Conservation (phyloP, 768 basidiomycete genomes). For the Amanita molliuscula region DNA sequence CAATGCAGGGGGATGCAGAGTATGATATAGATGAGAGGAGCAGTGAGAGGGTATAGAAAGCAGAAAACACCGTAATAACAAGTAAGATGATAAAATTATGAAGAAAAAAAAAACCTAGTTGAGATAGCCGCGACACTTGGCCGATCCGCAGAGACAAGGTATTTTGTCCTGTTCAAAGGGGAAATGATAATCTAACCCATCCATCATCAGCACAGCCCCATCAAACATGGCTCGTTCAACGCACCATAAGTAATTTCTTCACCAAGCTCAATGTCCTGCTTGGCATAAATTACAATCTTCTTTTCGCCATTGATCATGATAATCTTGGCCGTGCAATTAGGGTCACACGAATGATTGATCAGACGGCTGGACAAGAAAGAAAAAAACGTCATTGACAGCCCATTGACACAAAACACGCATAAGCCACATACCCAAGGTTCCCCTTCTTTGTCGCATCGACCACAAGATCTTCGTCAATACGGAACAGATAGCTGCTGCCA, state of each 20-base stretch:
- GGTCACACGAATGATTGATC: conserved; percentile 98
- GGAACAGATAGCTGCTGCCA: conserved; percentile 94
- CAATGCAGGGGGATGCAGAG: conserved; percentile 1
- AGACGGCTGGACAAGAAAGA: conserved; percentile 52
- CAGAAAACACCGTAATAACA: conserved; percentile 5
- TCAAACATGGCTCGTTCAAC: conserved; percentile 14
- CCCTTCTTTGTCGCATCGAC: conserved; percentile 99
- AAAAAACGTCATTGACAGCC: conserved; percentile 5
- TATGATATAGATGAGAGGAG: not conserved
- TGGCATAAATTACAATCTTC: conserved; percentile 99
- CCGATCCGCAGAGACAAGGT: conserved; percentile 83
- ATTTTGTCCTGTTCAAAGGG: conserved; percentile 98
- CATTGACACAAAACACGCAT: conserved; percentile 7
- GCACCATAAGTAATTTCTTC: conserved; percentile 96
- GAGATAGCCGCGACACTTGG: conserved; percentile 89
- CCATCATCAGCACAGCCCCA: not conserved
- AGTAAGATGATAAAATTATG: conserved; percentile 16
- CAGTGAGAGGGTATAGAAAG: conserved; percentile 5
- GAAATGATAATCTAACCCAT: conserved; percentile 85
- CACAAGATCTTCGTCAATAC: conserved; percentile 95
- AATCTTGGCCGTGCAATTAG: conserved; percentile 86
- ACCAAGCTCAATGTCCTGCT: conserved; percentile 89
- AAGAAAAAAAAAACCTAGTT: conserved; percentile 52
- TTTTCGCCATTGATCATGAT: conserved; percentile 88
- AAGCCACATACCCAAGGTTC: conserved; percentile 77